phyloP scores from a whole-genome alignment of 345 rosid species.

The Carallia brachiata region DNA sequence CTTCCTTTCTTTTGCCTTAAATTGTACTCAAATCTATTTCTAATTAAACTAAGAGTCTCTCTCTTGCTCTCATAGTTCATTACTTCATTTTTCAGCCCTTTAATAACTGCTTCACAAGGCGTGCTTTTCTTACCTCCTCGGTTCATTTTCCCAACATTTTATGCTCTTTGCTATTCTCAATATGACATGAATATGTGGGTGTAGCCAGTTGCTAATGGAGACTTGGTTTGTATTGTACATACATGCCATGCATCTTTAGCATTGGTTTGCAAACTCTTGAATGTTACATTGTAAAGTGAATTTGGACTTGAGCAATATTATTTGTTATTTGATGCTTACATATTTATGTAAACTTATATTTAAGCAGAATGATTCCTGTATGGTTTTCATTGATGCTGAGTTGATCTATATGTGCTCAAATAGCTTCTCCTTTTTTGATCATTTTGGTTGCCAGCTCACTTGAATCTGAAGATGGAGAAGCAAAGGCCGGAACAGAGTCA shows the following conservation, averaged over 20 bases:
- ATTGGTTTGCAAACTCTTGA: neutral
- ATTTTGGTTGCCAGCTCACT: conserved; percentile 44
- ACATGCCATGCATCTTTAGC: neutral
- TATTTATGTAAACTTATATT: neutral
- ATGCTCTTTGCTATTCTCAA: too few relatives aligned
- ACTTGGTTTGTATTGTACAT: neutral
- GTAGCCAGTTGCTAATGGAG: neutral
- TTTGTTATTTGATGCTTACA: neutral
- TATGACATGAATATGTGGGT: neutral
- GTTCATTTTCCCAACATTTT: too few relatives aligned
- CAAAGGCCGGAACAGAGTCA: conserved; percentile 38
- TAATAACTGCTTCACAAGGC: too few relatives aligned
- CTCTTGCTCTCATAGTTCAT: too few relatives aligned
- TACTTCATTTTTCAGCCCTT: too few relatives aligned
- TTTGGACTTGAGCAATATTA: neutral
- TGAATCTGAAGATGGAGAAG: conserved; percentile 56
- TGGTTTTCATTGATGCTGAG: neutral
- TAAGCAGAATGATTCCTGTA: neutral
- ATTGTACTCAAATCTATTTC: too few relatives aligned
- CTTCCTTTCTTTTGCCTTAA: too few relatives aligned
- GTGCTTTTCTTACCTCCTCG: too few relatives aligned
- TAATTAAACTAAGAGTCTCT: too few relatives aligned
- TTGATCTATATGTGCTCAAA: neutral
- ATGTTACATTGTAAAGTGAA: neutral
- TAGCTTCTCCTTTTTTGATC: neutral